Conservation (phyloP, 2,329 filamentous ascomycete genomes). For the Hypoxylon sp. region DNA sequence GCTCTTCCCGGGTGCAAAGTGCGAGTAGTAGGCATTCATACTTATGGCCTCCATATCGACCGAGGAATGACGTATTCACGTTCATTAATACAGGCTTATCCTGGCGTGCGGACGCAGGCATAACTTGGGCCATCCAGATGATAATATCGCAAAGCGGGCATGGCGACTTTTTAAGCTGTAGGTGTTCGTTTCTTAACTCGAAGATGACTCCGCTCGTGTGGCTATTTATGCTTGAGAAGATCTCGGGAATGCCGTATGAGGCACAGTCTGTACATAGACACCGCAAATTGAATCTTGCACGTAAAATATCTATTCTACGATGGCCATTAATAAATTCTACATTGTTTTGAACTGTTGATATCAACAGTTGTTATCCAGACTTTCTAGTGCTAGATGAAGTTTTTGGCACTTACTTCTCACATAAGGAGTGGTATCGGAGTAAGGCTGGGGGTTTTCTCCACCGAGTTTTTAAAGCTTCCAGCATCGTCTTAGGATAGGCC, state of each 20-base stretch:
- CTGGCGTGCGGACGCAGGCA: background rate
- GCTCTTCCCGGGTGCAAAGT: background rate
- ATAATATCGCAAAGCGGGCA: background rate
- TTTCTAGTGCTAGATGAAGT: background rate
- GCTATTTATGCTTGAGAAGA: too few species aligned
- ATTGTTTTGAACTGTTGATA: background rate
- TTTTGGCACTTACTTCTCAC: background rate
- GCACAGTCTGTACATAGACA: background rate
- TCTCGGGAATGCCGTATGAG: background rate
- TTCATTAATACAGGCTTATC: background rate
- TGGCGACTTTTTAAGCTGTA: background rate
- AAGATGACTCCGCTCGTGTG: background rate
- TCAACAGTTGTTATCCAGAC: background rate
- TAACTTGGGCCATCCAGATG: background rate
- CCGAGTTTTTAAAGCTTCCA: background rate
- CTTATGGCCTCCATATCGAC: too few species aligned
- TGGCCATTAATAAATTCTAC: background rate
- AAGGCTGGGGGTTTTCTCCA: background rate
- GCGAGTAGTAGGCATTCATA: background rate
- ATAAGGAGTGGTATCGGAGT: background rate
- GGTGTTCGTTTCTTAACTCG: background rate
- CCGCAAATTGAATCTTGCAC: background rate
- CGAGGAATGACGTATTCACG: too few species aligned
- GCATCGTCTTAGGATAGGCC: background rate
- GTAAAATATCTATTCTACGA: background rate